Base-by-base conservation (phyloP, 2,329 filamentous ascomycete genomes). In the Talaromyces atroroseus region DNA sequence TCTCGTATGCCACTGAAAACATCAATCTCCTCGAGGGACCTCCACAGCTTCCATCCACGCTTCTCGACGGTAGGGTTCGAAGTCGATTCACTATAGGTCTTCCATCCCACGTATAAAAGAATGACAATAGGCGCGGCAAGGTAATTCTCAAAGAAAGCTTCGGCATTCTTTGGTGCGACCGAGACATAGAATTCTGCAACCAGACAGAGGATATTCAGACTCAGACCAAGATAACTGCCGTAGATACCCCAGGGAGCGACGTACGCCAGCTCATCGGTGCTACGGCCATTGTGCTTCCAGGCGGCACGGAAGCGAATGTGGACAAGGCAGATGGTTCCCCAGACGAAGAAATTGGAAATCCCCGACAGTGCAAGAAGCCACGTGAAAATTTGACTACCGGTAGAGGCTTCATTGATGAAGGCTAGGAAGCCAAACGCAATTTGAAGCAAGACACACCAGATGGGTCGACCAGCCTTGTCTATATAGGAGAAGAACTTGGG, bases 261-360 rank as follows among this genome's bases (percentile, higher is more conserved):
- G 75, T 85, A 89, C 1, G 85, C 82, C 3, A 89, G 79, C 65
- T 86, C 83, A n/a, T 86, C 82, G 3, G 86, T 67, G 2, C 75
- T 78, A 63, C 81, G 82, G 23, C 83, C 83, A 56, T 85, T 78
- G 16, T 62, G 48, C n/a, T 52, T 69, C 84, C 84, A 87, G 0
- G 83, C 85, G 4, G 65, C 61, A 38, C 85, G 83, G 79, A 86
- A 87, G 20, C 86, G 83, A 65, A 89, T 87, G 64, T 89, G 86
- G 2, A 83, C 78, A 18, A 84, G 67, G 66, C 83, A 86, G 63
- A 88, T 85, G 47, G 80, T 83, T 21, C 78, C 82, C 84, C 84
- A 88, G 16, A 83, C 82, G 68, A 86, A 87, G 46, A 87, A 77
- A 23, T 82, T 78, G 12, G 80, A 80, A 1, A 87, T 77, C 54